These are phyloP conservation scores for Fusarium beomiforme DNA, from an alignment of 2,329 filamentous ascomycete genomes.

Conservation along the genomic window DNA sequence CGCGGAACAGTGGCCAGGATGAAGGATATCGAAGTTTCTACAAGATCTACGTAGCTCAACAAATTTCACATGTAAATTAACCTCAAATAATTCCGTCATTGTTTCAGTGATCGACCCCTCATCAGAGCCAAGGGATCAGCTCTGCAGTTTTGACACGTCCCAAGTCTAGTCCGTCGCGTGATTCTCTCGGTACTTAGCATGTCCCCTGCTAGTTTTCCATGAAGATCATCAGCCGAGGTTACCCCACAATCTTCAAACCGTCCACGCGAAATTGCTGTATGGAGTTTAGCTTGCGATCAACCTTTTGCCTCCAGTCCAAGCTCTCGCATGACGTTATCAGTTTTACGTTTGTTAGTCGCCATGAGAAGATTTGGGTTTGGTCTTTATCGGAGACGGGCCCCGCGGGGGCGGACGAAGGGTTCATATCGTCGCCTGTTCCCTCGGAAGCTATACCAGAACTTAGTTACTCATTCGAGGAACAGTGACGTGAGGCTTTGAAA, in stretches of 20 bases:
- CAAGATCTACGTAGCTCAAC: not conserved
- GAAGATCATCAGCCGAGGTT: slow-evolving; percentile 6
- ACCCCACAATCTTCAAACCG: slow-evolving; percentile 14
- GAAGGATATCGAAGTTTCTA: not conserved
- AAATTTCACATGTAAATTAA: slow-evolving; percentile 20
- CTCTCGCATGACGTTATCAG: not conserved
- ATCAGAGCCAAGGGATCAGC: not conserved
- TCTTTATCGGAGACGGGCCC: not conserved
- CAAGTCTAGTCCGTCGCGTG: slow-evolving; percentile 2
- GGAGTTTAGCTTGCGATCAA: slow-evolving; percentile 33
- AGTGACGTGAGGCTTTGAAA: not conserved
- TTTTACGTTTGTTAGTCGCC: not conserved
- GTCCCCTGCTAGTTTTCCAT: not conserved
- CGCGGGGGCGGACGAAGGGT: not conserved
- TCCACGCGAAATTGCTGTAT: not conserved
- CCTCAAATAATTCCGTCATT: not conserved
- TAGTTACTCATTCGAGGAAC: not conserved
- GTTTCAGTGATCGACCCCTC: not conserved
- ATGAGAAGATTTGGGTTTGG: not conserved
- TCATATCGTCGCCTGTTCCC: not conserved
- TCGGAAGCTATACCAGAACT: slow-evolving; percentile 26
- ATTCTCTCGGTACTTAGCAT: not conserved
- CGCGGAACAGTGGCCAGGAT: too few species aligned
- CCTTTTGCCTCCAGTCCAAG: not conserved
- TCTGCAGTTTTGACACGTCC: slow-evolving; percentile 12